Evolutionary conservation across 352 stramenopile species (phyloP).

Genomic region (Phytopythium sindhum): DNA sequence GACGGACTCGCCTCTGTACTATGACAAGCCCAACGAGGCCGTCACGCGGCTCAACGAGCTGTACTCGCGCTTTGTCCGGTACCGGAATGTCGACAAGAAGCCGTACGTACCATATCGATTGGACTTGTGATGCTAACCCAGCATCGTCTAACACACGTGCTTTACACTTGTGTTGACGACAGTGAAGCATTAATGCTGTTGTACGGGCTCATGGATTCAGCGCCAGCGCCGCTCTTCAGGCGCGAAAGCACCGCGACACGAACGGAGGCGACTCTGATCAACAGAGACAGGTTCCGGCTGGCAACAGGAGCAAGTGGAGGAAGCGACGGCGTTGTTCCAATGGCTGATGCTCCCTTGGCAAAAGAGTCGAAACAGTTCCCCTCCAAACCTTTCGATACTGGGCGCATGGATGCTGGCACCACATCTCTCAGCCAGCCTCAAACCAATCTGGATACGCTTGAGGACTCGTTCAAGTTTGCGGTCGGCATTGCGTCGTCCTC

Average conservation of each 20-base stretch:
- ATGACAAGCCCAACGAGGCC: conserved; percentile 37
- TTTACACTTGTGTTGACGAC: conserved; percentile 6
- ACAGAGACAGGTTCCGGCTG: conserved; percentile 9
- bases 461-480: conserved; percentile 79
- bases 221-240: conserved; percentile 9
- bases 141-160: background rate
- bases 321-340: background rate
- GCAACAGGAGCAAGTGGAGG: background rate
- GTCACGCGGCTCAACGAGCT: conserved; percentile 62
- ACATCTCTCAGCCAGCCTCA: conserved; percentile 8
- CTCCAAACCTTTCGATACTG: background rate
- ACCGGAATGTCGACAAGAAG: conserved; percentile 72
- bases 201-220: conserved; percentile 65
- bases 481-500: conserved; percentile 53
- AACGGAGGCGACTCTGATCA: background rate
- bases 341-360: background rate
- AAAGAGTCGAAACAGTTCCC: background rate
- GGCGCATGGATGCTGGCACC: background rate
- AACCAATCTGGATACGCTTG: conserved; percentile 52
- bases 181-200: conserved; percentile 70
- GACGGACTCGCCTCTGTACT: conserved; percentile 37
- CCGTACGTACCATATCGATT: conserved; percentile 30
- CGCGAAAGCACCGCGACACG: background rate
- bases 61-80: conserved; percentile 76
- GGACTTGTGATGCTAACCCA: background rate